A percentile compares a stretch with the other conserved stretches of the same genome.
These are phyloP conservation scores for Pseudocercospora macadamiae DNA, from an alignment of 2,329 filamentous ascomycete species.

Conservation along the genomic window DNA sequence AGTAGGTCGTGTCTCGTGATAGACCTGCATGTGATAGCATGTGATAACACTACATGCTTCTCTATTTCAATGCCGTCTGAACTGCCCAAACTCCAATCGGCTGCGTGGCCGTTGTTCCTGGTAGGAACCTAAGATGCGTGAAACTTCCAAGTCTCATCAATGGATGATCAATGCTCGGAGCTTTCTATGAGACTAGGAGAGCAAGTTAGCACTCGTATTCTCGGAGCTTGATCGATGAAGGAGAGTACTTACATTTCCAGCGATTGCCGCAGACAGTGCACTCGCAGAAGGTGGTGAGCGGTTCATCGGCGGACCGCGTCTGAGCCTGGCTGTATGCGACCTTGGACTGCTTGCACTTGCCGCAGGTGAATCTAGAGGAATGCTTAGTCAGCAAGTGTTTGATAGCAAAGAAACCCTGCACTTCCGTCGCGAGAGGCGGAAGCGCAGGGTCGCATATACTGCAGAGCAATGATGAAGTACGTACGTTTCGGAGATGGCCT, in stretches of 20 bases:
- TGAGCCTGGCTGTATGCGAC: conserved; percentile 96
- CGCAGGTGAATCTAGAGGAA: conserved; percentile 77
- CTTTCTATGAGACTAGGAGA: background rate
- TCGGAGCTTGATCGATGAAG: background rate
- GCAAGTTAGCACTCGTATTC: background rate
- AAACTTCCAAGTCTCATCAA: too few relatives aligned
- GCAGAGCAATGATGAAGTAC: conserved; percentile 13
- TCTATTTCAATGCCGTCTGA: background rate
- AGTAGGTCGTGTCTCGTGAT: background rate
- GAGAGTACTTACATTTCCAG: conserved; percentile 48
- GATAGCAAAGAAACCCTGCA: conserved; percentile 39
- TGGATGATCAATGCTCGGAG: too few relatives aligned
- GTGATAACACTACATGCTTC: background rate
- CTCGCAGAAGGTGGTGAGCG: conserved; percentile 63
- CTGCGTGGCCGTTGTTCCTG: background rate
- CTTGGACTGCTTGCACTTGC: conserved; percentile 89
- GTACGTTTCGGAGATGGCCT: conserved; percentile 65
- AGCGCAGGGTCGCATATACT: conserved; percentile 20
- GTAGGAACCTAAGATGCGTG: too few relatives aligned
- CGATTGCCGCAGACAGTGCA: conserved; percentile 56
- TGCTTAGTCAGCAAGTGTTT: conserved; percentile 24
- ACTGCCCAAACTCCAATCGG: background rate
- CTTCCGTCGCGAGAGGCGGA: conserved; percentile 16
- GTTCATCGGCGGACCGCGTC: conserved; percentile 93
- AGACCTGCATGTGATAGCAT: background rate